A percentile compares a stretch with the other conserved stretches of the same genome.
Conservation (phyloP, 2,329 filamentous ascomycete species). For the Ascochyta fabae region DNA sequence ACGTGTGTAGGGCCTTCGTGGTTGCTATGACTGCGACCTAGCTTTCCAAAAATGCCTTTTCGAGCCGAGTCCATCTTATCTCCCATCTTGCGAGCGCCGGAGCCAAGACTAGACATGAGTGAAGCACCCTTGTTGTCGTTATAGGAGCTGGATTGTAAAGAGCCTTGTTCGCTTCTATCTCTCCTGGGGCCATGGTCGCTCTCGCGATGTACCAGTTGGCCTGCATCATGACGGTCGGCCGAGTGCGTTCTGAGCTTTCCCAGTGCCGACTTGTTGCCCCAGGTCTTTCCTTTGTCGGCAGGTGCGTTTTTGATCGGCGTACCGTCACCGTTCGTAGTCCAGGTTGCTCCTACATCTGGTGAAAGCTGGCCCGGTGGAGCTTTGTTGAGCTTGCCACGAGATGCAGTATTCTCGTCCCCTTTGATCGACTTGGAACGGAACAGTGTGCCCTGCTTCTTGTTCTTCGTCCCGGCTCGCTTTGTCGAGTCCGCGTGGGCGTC, state of each 20-base stretch:
- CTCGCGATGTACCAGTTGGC: constrained; percentile 40
- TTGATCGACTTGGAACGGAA: constrained; percentile 54
- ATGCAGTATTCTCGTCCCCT: constrained; percentile 46
- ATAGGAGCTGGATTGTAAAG: constrained; percentile 56
- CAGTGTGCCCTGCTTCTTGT: constrained; percentile 48
- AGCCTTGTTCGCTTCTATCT: constrained; percentile 43
- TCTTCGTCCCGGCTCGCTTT: constrained; percentile 34
- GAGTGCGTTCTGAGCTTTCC: constrained; percentile 70
- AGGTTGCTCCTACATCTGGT: constrained; percentile 37
- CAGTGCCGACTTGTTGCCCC: constrained; percentile 71
- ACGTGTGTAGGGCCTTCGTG: constrained; percentile 68
- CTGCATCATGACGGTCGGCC: constrained; percentile 65
- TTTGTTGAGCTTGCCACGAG: constrained; percentile 43
- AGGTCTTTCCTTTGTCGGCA: constrained; percentile 69
- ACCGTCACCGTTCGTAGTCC: constrained; percentile 45
- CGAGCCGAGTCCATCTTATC: constrained; percentile 74
- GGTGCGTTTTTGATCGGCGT: constrained; percentile 68
- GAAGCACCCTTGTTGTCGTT: constrained; percentile 66
- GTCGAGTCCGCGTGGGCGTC: constrained; percentile 29
- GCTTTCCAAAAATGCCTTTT: constrained; percentile 83
- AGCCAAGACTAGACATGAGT: constrained; percentile 77
- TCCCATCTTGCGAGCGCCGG: constrained; percentile 74
- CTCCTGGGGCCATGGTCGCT: constrained; percentile 35
- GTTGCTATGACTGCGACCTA: constrained; percentile 72
- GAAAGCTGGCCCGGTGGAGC: constrained; percentile 39